Base-by-base conservation (phyloP, 495 filamentous ascomycete species). In the Tuber microsphaerosporum region DNA sequence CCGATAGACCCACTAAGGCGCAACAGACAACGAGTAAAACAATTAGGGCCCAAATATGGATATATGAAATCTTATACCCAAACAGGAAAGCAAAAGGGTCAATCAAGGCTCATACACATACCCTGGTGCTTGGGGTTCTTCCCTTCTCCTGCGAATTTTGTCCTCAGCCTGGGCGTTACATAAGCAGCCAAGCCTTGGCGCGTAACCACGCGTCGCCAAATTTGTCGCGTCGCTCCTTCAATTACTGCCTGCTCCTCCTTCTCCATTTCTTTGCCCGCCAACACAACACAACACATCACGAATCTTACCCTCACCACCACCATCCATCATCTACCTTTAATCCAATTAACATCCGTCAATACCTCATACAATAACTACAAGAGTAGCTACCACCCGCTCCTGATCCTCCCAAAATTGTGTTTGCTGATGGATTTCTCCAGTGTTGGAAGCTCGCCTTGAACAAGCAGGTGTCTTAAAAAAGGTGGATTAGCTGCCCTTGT, bases 401-500 rank as follows among this genome's bases (percentile, higher is more conserved):
- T 65, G 1, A 14, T 31, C 26, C 3, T 34, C 56, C 14, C 34
- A 31, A 34, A 17, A 31, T 65, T 65, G 26, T 17, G 0, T 34
- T 65, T 65, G 26, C 56, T 65, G 56, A 61, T 61, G 9, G 20
- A 31, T 51, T 73, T 44, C 48, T 76, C 73, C 82, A 93, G 91
- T 99, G 95, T 89, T 99, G 86, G 95, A 99, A 89, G 95, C 95
- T 88, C 91, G 94, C 81, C 87, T 99, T 84, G 93, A 97, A 84
- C 93, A 97, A 88, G 95, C 95, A 39, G 88, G 89, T 83, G 89
- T 97, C 81, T 89, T 99, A 83, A 99, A 99, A 90, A 95, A 94
- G 91, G 95, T 96, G 85, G 72, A 85, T 83, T 46, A 51, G 71
- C 43, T 46, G 14, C 44, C 74, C 43, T 75, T 19, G 17, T 19